Percentiles rank a stretch among this genome's conserved stretches.
Evolutionary conservation across 768 basidiomycete species (phyloP).

Genomic region (Sporobolomyces phaffii): DNA sequence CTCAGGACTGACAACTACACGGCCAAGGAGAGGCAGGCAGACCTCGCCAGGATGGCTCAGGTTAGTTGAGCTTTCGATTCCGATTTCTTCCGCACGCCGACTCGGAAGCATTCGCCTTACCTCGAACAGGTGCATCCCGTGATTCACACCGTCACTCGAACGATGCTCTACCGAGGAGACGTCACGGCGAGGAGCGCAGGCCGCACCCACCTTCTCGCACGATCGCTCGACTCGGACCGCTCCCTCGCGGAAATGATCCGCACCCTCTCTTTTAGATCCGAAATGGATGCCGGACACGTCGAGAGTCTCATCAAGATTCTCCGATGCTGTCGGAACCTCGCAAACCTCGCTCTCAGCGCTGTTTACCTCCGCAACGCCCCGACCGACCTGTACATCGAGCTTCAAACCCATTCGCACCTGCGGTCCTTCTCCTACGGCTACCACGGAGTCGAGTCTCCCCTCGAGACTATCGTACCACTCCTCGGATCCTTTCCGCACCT

Average conservation of each 20-base stretch:
- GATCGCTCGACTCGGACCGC: not conserved
- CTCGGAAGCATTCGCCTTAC: not conserved
- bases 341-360: not conserved
- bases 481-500: not conserved
- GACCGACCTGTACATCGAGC: not conserved
- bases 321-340: not conserved
- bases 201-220: constrained; percentile 7
- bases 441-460: not conserved
- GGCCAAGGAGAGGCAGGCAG: constrained; percentile 5
- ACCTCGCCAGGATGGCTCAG: constrained; percentile 1
- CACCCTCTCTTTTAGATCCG: not conserved
- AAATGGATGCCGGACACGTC: constrained; percentile 10
- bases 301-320: not conserved
- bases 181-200: constrained; percentile 22
- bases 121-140: not conserved
- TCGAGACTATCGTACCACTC: constrained; percentile 3
- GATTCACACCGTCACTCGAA: not conserved
- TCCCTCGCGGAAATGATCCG: not conserved
- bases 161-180: constrained; percentile 3
- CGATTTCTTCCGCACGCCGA: not conserved
- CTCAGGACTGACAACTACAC: not conserved
- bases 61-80: not conserved
- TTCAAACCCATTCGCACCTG: constrained; percentile 1
- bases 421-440: constrained; percentile 1
- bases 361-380: not conserved